phyloP scores from a whole-genome alignment of 2,329 filamentous ascomycete genomes.

The Microthyrium microscopicum region DNA sequence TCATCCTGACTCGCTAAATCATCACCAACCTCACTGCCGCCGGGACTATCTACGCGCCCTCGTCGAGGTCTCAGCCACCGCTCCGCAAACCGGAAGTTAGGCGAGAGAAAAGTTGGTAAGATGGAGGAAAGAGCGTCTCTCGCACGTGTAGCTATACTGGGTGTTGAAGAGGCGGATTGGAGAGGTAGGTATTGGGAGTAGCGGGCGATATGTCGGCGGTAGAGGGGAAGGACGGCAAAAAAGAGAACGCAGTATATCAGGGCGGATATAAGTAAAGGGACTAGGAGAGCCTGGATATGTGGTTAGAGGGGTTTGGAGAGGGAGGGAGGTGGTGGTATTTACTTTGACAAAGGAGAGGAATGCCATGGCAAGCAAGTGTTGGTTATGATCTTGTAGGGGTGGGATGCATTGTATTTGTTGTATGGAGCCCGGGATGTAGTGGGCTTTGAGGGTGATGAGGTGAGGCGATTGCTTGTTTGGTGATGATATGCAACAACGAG shows the following conservation, averaged over 20 bases:
- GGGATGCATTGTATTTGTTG: too few species aligned
- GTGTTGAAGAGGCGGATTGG: constrained; percentile 8
- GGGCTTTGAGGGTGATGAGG: too few species aligned
- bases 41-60: constrained; percentile 5
- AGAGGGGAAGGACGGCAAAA: constrained; percentile 25
- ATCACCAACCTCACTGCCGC: constrained; percentile 9
- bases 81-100: constrained; percentile 3
- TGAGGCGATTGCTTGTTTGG: too few species aligned
- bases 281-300: constrained; percentile 22
- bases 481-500: too few species aligned
- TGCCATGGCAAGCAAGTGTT: too few species aligned
- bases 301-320: constrained; percentile 5
- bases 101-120: constrained; percentile 9
- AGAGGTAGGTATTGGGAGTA: constrained; percentile 29
- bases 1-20: not conserved
- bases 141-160: not conserved
- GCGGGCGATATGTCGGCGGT: constrained; percentile 26
- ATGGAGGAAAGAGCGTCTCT: constrained; percentile 13
- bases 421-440: too few species aligned
- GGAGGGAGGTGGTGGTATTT: not conserved
- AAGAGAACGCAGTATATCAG: constrained; percentile 26
- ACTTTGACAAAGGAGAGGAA: not conserved
- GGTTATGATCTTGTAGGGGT: too few species aligned
- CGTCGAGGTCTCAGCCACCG: constrained; percentile 1
- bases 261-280: constrained; percentile 27